Percentiles rank a stretch among this genome's conserved stretches.
phyloP scores from a whole-genome alignment of 2,329 filamentous ascomycete species.

The Claviceps sorghi region DNA sequence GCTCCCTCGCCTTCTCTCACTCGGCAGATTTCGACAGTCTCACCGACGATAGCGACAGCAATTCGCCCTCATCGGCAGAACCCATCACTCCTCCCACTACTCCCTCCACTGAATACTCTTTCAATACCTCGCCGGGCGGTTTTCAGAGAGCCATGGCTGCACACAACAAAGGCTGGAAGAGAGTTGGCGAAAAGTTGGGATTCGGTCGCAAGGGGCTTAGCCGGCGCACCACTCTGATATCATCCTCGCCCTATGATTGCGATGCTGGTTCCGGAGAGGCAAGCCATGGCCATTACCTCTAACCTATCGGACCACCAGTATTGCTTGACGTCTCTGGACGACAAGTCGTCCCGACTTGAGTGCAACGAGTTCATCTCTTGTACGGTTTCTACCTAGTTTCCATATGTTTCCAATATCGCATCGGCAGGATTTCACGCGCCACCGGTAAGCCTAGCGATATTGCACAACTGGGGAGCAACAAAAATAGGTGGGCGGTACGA shows the following conservation, averaged over 20 bases:
- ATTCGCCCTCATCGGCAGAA: conserved; percentile 40
- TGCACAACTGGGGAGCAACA: neutral
- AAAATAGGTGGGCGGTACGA: neutral
- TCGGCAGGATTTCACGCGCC: neutral
- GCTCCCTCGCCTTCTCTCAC: conserved; percentile 29
- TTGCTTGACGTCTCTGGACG: neutral
- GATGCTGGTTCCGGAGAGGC: conserved; percentile 22
- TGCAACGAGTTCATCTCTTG: neutral
- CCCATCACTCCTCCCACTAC: conserved; percentile 63
- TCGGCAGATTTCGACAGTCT: conserved; percentile 34
- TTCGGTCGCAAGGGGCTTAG: conserved; percentile 37
- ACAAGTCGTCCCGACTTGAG: neutral
- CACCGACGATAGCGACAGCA: conserved; percentile 52
- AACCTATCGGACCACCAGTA: conserved; percentile 17
- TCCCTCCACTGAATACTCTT: conserved; percentile 47
- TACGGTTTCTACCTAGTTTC: no score
- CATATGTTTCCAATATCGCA: no score
- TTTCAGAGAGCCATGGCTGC: conserved; percentile 39
- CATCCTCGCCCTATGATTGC: conserved; percentile 24
- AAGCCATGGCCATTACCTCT: conserved; percentile 30
- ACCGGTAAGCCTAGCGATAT: neutral
- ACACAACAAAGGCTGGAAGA: conserved; percentile 48
- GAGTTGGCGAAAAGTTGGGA: conserved; percentile 46
- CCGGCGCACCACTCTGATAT: conserved; percentile 28
- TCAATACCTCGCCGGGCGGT: conserved; percentile 36